Evolutionary conservation across 768 basidiomycete genomes (phyloP), one percentile per base, ranked within the genome.

Genomic region (Gyrodon lividus): DNA sequence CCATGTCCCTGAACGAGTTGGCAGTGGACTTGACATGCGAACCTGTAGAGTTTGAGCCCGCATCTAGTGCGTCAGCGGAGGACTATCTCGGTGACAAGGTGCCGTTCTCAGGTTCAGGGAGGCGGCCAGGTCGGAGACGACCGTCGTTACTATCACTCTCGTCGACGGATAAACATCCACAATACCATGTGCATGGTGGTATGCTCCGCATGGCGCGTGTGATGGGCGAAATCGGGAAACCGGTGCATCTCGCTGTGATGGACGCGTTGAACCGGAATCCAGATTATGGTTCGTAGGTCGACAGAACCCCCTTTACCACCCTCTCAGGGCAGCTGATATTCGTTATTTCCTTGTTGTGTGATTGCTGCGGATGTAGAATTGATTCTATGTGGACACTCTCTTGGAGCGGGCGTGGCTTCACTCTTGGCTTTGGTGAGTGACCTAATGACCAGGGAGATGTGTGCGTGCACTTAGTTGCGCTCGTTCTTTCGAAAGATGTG

Each of bases 21-120:
- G 90, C 89, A 14, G 89, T 88, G 9, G 89, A 92, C 69, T 74
- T 92, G 43, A 89, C 89, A 0, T 92, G 91, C 67, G 86, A 91
- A 50, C 79, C 85, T 0, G 83, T 82, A 35, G 74, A 79, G 19
- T 89, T 89, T 55, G 74, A 78, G 49, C 83, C 82, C 22, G 82
- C 80, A 16, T 66, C 62, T 1, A 77, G 74, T 4, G 54, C 64
- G 14, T 51, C 61, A 9, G 50, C 31, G 24, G 68, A 64, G 22
- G 65, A 63, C 31, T 26, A 69, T 30, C 50, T 14, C 63, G 50
- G 43, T 69, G 76, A 17, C 69, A 70, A 52, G 71, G 68, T 54
- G 44, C 63, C 40, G 71, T 78, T 58, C 74, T 77, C 46, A 43
- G 61, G 60, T 30, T 54, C 61, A 48, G 61, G 57, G 40, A 56